phyloP scores from a whole-genome alignment of 2,329 filamentous ascomycete genomes.

The Herpotrichia juniperi region DNA sequence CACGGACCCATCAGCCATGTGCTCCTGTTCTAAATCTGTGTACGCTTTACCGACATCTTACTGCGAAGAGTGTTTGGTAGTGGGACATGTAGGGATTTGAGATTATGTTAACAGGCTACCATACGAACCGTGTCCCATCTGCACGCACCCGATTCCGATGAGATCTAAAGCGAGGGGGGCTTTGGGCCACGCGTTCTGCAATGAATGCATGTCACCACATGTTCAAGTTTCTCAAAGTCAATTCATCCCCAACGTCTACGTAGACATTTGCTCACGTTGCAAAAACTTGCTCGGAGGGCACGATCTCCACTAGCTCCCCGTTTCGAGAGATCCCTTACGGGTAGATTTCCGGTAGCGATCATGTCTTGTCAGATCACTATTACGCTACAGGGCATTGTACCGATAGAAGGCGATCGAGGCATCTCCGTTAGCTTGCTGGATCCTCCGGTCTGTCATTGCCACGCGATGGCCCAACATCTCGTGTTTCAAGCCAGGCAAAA shows the following conservation, averaged over 20 bases:
- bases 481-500: conserved; percentile 3
- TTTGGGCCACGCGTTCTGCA: conserved; percentile 4
- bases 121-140: too few relatives aligned
- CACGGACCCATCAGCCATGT: background rate
- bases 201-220: too few relatives aligned
- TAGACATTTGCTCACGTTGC: background rate
- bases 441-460: conserved; percentile 7
- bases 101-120: too few relatives aligned
- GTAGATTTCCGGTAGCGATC: conserved; percentile 29
- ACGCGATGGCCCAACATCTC: conserved; percentile 2
- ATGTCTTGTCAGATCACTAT: conserved; percentile 16
- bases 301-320: background rate
- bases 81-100: too few relatives aligned
- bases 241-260: background rate
- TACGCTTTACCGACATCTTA: background rate
- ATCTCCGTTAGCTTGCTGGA: background rate
- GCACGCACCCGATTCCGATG: conserved; percentile 1
- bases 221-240: background rate
- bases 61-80: too few relatives aligned
- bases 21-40: background rate
- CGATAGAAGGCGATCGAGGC: conserved; percentile 3
- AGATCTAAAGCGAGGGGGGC: background rate
- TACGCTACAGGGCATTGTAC: conserved; percentile 9
- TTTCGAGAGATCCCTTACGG: conserved; percentile 9
- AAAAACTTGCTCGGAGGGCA: background rate